These are phyloP conservation scores for Nicotiana tomentosiformis DNA, from an alignment of 257 asterid species.

Conservation along the genomic window DNA sequence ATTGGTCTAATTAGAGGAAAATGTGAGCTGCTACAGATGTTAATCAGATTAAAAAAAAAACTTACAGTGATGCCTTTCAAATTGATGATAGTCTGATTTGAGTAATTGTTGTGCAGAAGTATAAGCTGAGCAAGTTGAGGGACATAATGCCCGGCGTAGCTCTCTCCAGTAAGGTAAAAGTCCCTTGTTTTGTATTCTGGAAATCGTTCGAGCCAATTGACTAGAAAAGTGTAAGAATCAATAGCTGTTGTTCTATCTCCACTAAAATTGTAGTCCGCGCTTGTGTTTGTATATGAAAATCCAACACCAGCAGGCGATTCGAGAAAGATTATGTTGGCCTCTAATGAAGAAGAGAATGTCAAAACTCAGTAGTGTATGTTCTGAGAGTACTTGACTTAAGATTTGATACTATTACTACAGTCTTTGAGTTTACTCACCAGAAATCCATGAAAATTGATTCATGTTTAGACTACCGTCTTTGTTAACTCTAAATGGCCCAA, in stretches of 20 bases:
- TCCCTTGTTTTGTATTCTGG: conserved; percentile 20
- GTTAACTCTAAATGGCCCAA: conserved; percentile 21
- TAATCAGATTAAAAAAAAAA: background rate
- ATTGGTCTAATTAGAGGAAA: background rate
- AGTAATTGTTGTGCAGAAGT: background rate
- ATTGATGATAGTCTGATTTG: conserved; percentile 12
- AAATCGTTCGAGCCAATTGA: conserved; percentile 23
- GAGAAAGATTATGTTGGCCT: conserved; percentile 21
- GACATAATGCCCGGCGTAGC: conserved; percentile 21
- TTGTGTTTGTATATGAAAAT: conserved; percentile 22
- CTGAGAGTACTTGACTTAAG: background rate
- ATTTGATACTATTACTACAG: background rate
- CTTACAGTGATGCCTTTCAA: conserved; percentile 26
- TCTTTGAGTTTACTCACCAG: background rate
- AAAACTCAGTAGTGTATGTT: background rate
- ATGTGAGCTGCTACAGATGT: background rate
- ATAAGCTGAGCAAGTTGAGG: conserved; percentile 29
- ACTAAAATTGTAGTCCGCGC: background rate
- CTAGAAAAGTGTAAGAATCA: conserved; percentile 18
- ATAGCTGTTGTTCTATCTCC: conserved; percentile 19
- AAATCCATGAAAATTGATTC: conserved; percentile 20
- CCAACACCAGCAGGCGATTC: conserved; percentile 25
- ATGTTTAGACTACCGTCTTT: conserved; percentile 3
- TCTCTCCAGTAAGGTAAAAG: conserved; percentile 21
- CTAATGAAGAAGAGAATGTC: background rate